Conservation (phyloP, 2,329 filamentous ascomycete species). For the Epicoccum nigrum region DNA sequence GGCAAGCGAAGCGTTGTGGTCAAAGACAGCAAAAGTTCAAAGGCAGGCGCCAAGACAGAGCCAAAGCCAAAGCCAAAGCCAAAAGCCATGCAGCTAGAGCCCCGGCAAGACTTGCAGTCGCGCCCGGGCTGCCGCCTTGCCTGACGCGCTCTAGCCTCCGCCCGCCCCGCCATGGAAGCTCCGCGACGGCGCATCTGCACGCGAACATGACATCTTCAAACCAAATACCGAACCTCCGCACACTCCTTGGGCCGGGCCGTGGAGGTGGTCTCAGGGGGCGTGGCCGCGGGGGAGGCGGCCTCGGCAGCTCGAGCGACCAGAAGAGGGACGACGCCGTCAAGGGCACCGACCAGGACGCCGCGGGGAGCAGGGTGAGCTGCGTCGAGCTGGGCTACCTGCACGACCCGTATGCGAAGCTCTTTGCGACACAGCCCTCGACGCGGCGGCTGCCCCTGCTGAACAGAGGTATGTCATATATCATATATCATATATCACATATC, state of each 20-base stretch:
- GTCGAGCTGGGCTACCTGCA: constrained; percentile 83
- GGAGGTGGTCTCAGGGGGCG: constrained; percentile 56
- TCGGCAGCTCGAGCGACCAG: constrained; percentile 33
- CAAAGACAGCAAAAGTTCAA: constrained; percentile 42
- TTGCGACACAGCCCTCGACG: constrained; percentile 64
- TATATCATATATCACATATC: too few relatives aligned
- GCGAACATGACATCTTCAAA: constrained; percentile 66
- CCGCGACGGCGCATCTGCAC: constrained; percentile 22
- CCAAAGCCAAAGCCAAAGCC: too few relatives aligned
- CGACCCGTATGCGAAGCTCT: constrained; percentile 76
- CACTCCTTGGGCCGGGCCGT: constrained; percentile 60
- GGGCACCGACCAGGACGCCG: constrained; percentile 89
- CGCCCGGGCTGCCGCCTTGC: too few relatives aligned
- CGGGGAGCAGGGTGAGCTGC: constrained; percentile 85
- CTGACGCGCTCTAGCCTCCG: constrained; percentile 22
- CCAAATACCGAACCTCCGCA: constrained; percentile 79
- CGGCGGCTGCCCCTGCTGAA: constrained; percentile 91
- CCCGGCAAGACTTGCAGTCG: too few relatives aligned
- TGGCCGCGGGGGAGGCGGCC: constrained; percentile 48
- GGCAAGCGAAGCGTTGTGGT: constrained; percentile 16
- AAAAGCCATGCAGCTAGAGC: too few relatives aligned
- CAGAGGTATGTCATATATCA: constrained; percentile 80
- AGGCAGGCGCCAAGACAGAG: constrained; percentile 4
- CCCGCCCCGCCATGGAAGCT: constrained; percentile 38
- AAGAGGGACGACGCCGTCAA: constrained; percentile 78